Base-by-base conservation (phyloP, 805 yeast genomes). In the Pichia scutulata region DNA sequence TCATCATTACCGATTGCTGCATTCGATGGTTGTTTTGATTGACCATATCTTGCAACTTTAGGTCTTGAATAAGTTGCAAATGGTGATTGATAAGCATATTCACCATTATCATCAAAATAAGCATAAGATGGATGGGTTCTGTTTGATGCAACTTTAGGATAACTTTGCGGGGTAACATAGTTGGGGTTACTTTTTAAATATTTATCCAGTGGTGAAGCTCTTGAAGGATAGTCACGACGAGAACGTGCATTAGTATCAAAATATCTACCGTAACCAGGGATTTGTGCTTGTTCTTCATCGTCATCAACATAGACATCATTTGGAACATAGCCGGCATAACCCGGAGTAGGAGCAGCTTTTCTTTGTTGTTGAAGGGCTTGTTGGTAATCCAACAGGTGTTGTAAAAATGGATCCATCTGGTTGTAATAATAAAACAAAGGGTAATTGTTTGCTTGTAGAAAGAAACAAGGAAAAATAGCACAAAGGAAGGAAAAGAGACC, bases 401-500 rank as follows among this genome's bases (percentile, higher is more conserved):
- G 28, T 24, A 50, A 43, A 23, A 50, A 46, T 39, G 52, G 41
- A 26, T 46, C 52, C 50, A 46, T 50, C 10, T 30, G 2, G 24
- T 43, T 24, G 30, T 23, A 7, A 12, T 28, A n/a, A n/a, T n/a
- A n/a, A n/a, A n/a, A n/a, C n/a, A n/a, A n/a, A n/a, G n/a, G n/a
- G n/a, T n/a, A n/a, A n/a, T n/a, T n/a, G n/a, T n/a, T n/a, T n/a
- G n/a, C n/a, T n/a, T n/a, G n/a, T n/a, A n/a, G n/a, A 9, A 5
- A 21, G 25, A 7, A 36, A 24, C 10, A 36, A 36, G 26, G 24
- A 19, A 25, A 24, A 41, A 24, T 8, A 23, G 18, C 7, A 14
- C 5, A 16, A 33, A 33, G n/a, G 19, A n/a, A 16, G 19, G 9
- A n/a, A 33, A n/a, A 10, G n/a, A 3, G n/a, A 30, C 36, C 13